Conservation (phyloP, 2,329 filamentous ascomycete species). For the Penicillium concentricum region DNA sequence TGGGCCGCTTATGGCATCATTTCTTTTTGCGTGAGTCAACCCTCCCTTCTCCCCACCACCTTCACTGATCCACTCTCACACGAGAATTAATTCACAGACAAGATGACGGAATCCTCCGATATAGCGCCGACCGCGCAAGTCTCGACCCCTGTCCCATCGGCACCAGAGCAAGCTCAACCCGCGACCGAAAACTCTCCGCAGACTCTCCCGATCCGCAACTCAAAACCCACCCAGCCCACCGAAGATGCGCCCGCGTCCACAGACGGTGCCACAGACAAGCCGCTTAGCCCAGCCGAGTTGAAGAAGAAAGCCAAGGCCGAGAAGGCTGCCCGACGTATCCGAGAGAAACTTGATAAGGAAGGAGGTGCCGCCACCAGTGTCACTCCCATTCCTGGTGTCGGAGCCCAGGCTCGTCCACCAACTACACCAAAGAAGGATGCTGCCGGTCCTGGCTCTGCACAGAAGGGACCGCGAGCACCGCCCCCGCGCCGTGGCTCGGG, state of each 20-base stretch:
- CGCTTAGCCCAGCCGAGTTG: slow-evolving; percentile 62
- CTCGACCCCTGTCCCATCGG: slow-evolving; percentile 16
- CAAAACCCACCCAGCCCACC: slow-evolving; percentile 24
- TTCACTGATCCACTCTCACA: slow-evolving; percentile 23
- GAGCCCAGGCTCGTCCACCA: slow-evolving; percentile 25
- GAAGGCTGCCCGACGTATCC: slow-evolving; percentile 80
- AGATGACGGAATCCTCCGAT: slow-evolving; percentile 29
- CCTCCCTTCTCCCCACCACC: slow-evolving; percentile 27
- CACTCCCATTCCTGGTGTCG: slow-evolving; percentile 34
- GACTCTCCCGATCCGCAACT: slow-evolving; percentile 25
- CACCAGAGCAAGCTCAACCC: slow-evolving; percentile 17
- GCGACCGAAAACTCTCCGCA: slow-evolving; percentile 17
- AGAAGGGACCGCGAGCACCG: slow-evolving; percentile 32
- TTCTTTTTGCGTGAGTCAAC: slow-evolving; percentile 34
- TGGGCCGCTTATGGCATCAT: slow-evolving; percentile 37
- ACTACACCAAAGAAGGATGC: slow-evolving; percentile 34
- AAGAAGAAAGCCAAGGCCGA: slow-evolving; percentile 90
- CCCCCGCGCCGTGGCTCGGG: slow-evolving; percentile 37
- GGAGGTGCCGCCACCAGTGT: slow-evolving; percentile 42
- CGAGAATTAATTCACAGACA: slow-evolving; percentile 20
- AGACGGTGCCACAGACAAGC: slow-evolving; percentile 28
- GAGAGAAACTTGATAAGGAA: slow-evolving; percentile 59
- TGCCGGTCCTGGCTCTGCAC: slow-evolving; percentile 24
- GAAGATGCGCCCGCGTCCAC: slow-evolving; percentile 24
- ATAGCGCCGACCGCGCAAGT: slow-evolving; percentile 18